phyloP scores from a whole-genome alignment of 441 rosid genomes.

The Populus hybrid region DNA sequence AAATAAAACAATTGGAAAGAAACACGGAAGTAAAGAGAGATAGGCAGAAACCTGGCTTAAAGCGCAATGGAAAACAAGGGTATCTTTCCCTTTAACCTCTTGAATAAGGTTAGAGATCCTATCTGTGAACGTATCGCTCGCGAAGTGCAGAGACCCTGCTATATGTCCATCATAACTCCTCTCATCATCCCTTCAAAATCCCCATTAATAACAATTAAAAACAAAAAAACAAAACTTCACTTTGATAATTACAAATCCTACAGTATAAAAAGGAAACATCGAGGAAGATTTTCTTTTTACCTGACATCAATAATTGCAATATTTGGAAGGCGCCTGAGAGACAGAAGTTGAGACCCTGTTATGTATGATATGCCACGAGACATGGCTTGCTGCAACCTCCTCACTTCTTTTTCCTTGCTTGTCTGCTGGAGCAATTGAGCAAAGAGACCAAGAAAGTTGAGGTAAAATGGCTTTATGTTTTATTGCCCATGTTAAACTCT shows the following conservation, averaged over 20 bases:
- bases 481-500: no score
- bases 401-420: not conserved
- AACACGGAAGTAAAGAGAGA: not conserved
- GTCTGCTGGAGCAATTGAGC: not conserved
- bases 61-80: conserved; percentile 94
- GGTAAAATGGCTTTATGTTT: not conserved
- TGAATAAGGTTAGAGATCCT: conserved; percentile 74
- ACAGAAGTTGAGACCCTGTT: conserved; percentile 69
- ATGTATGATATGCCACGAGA: conserved; percentile 73
- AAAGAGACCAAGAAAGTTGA: not conserved
- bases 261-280: no score
- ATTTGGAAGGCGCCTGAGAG: conserved; percentile 60
- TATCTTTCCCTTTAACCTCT: conserved; percentile 78
- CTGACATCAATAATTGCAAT: conserved; percentile 86
- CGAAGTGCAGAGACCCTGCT: conserved; percentile 75
- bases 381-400: conserved; percentile 30
- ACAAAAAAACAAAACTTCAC: conserved; percentile 1
- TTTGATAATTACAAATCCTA: not conserved
- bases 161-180: conserved; percentile 94
- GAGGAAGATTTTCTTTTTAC: conserved; percentile 19
- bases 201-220: not conserved
- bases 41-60: conserved; percentile 71
- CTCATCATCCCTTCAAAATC: conserved; percentile 67
- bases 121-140: conserved; percentile 62
- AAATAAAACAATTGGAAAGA: not conserved